Conservation (phyloP, 2,329 filamentous ascomycete genomes). For the Aureobasidium melanogenum region DNA sequence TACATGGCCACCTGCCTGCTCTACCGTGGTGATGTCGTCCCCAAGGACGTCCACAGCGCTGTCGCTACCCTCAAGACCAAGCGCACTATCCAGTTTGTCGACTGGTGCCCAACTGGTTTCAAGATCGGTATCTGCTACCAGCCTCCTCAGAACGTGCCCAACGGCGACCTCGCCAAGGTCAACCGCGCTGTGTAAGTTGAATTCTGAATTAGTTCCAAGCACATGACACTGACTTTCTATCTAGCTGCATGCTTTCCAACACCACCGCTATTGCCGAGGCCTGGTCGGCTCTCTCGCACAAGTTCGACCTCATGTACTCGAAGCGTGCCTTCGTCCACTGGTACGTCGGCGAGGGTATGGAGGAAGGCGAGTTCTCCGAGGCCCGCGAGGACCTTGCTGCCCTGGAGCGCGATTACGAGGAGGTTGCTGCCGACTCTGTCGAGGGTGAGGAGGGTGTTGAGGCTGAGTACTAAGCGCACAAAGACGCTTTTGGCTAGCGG, state of each 20-base stretch:
- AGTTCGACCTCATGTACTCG: slow-evolving; percentile 99
- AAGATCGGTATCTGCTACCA: slow-evolving; percentile 99
- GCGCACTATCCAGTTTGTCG: slow-evolving; percentile 97
- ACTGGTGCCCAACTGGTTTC: slow-evolving; percentile 99
- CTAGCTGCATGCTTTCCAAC: slow-evolving; percentile 94
- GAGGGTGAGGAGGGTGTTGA: slow-evolving; percentile 77
- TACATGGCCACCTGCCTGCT: slow-evolving; percentile 99
- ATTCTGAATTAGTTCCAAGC: neutral
- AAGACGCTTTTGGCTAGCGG: slow-evolving; percentile 9
- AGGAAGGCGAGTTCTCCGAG: slow-evolving; percentile 99
- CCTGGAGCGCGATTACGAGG: slow-evolving; percentile 96
- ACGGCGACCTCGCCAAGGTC: slow-evolving; percentile 95
- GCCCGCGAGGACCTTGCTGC: slow-evolving; percentile 97
- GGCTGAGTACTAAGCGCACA: slow-evolving; percentile 71
- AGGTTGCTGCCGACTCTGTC: slow-evolving; percentile 90
- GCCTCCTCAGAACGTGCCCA: slow-evolving; percentile 88
- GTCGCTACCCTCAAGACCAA: slow-evolving; percentile 98
- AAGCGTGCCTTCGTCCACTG: slow-evolving; percentile 99
- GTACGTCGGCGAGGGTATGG: slow-evolving; percentile 99
- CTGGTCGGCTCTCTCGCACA: slow-evolving; percentile 91
- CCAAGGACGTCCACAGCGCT: slow-evolving; percentile 86
- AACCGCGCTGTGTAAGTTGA: slow-evolving; percentile 87
- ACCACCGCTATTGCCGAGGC: slow-evolving; percentile 98
- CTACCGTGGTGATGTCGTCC: slow-evolving; percentile 96
- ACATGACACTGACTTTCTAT: neutral